Evolutionary conservation across 192 early-diverging fungal species (phyloP).

Genomic region (Coemansia sp.): DNA sequence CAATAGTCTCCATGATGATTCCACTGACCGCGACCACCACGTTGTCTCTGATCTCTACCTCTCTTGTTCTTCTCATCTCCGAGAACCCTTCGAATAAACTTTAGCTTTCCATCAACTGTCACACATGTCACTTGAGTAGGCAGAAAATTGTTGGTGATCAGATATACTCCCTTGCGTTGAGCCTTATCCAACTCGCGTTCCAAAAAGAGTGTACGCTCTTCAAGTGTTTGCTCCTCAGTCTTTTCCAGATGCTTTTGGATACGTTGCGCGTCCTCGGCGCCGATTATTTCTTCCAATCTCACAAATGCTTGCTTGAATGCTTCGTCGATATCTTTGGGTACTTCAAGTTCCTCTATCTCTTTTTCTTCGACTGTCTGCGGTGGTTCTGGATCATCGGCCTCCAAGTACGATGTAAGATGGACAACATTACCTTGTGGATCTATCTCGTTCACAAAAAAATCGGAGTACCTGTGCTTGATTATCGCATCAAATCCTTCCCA

Average conservation of each 20-base stretch:
- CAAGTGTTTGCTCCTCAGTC: slow-evolving; percentile 12
- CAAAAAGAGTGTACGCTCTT: slow-evolving; percentile 23
- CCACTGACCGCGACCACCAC: slow-evolving; percentile 41
- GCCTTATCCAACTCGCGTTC: slow-evolving; percentile 38
- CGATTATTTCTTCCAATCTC: slow-evolving; percentile 28
- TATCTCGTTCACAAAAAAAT: slow-evolving; percentile 96
- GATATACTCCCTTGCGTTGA: slow-evolving; percentile 37
- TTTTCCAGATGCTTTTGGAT: slow-evolving; percentile 28
- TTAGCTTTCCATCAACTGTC: slow-evolving; percentile 39
- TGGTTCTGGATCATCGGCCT: slow-evolving; percentile 33
- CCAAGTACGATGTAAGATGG: slow-evolving; percentile 57
- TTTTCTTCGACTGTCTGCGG: slow-evolving; percentile 27
- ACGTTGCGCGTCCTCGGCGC: slow-evolving; percentile 16
- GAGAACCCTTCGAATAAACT: slow-evolving; percentile 20
- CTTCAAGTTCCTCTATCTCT: slow-evolving; percentile 24
- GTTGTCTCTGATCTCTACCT: slow-evolving; percentile 7
- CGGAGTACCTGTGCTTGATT: slow-evolving; percentile 67
- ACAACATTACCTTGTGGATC: slow-evolving; percentile 67
- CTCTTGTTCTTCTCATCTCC: background rate
- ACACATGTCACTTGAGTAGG: slow-evolving; percentile 33
- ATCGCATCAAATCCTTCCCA: slow-evolving; percentile 48
- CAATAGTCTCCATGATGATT: slow-evolving; percentile 69
- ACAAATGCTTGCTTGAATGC: slow-evolving; percentile 32
- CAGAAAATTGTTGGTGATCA: slow-evolving; percentile 55
- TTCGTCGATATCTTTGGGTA: slow-evolving; percentile 28